Base-by-base conservation (phyloP, 192 early-diverging fungal genomes). In the Coemansia aciculifera region DNA sequence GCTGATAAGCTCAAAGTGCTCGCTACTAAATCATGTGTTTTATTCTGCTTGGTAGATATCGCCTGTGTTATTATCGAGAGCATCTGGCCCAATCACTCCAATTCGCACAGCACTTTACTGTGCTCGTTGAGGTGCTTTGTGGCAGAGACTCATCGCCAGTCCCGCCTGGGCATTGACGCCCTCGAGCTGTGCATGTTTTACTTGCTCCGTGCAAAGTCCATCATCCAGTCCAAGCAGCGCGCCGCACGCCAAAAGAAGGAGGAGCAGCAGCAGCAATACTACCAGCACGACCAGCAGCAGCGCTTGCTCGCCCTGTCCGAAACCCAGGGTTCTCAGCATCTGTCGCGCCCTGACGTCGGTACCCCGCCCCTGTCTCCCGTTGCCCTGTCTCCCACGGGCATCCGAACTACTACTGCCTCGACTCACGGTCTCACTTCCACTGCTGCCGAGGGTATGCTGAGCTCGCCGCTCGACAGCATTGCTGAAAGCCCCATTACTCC, bases 91-190 rank as follows among this genome's bases (percentile, higher is more conserved):
- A 77, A 78, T 59, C 83, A 85, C 68, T 81, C 79, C 3, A 59
- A 36, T 9, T 81, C 83, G 21, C 77, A 79, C 48, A 66, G 75
- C 69, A 85, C 73, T 21, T 73, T 78, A 72, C 73, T 85, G 17
- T 85, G 83, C 59, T 78, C 75, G 42, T 62, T 85, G 59, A 66
- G 76, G 21, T 77, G 72, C 64, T 85, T 85, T 85, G 79, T 85
- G 0, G 66, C 72, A 21, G 76, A 81, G 65, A 85, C 79, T 8
- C 73, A 81, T 67, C 64, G 75, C 39, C 78, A 77, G 71, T 78
- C 83, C 44, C 70, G 71, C 17, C 73, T 85, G 52, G 59, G 67
- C 19, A 48, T 67, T 23, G 75, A 74, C 19, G 76, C 73, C 11
- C 68, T 85, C 63, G 75, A 85, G 67, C 73, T 85, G 56, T 67